phyloP scores from a whole-genome alignment of 139 green algal species.

The Chlorella ohadii region DNA sequence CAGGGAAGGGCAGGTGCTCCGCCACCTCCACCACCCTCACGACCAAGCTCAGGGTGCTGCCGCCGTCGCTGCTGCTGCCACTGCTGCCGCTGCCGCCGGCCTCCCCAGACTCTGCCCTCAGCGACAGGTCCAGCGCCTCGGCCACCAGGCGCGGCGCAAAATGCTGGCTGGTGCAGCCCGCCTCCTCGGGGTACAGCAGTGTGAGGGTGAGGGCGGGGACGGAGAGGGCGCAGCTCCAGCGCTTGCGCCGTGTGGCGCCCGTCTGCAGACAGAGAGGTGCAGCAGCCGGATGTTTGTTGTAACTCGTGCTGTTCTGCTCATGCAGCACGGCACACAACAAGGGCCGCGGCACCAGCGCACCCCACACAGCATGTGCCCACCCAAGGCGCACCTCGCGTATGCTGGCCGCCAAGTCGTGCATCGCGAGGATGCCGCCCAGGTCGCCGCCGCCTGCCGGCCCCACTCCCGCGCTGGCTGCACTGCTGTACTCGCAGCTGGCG shows the following conservation, averaged over 20 bases:
- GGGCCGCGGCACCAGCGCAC: neutral
- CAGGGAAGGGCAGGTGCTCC: slow-evolving; percentile 35
- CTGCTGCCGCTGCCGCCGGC: neutral
- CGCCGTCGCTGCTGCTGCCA: neutral
- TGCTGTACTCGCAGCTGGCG: neutral
- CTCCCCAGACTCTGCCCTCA: neutral
- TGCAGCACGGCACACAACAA: neutral
- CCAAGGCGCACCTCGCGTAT: slow-evolving; percentile 2
- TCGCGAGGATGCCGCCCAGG: neutral
- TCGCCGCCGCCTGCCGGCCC: neutral
- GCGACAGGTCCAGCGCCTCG: neutral
- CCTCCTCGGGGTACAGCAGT: slow-evolving; percentile 24
- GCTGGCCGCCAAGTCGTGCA: slow-evolving; percentile 31
- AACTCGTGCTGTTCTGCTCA: too few relatives aligned
- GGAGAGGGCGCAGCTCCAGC: neutral
- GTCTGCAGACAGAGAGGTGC: neutral
- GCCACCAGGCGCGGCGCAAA: slow-evolving; percentile 18
- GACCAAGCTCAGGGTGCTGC: slow-evolving; percentile 1
- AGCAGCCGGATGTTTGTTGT: neutral
- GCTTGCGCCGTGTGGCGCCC: neutral
- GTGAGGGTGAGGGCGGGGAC: slow-evolving; percentile 21
- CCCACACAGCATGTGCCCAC: too few relatives aligned
- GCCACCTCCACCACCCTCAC: slow-evolving; percentile 16
- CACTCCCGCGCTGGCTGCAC: neutral
- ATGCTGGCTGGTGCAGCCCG: neutral